Conservation (phyloP, 257 asterid genomes). For the Paraleonurus japonicus region DNA sequence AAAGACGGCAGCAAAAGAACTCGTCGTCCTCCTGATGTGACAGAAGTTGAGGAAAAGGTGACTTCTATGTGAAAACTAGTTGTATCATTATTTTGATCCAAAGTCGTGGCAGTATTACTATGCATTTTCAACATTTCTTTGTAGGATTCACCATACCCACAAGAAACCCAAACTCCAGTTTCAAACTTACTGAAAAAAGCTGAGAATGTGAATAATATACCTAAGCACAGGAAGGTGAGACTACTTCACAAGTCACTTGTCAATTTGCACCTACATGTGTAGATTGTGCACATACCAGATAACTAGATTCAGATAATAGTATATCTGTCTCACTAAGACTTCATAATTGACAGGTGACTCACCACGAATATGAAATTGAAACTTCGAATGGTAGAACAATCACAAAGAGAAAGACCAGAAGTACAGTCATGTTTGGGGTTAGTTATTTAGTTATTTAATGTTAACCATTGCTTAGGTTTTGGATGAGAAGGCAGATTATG, state of each 20-base stretch:
- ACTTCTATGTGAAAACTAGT: conserved; percentile 22
- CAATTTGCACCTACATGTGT: conserved; percentile 11
- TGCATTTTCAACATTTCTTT: conserved; percentile 25
- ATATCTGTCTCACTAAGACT: conserved; percentile 21
- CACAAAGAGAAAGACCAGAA: conserved; percentile 83
- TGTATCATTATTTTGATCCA: conserved; percentile 12
- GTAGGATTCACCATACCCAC: conserved; percentile 57
- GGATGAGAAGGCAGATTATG: conserved; percentile 17
- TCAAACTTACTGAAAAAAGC: conserved; percentile 66
- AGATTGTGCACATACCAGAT: neutral
- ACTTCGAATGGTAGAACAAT: conserved; percentile 87
- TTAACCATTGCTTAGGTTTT: neutral
- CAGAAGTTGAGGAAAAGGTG: conserved; percentile 63
- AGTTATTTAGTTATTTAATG: conserved; percentile 18
- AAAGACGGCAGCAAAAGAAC: conserved; percentile 46
- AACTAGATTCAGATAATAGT: conserved; percentile 12
- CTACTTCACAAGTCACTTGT: conserved; percentile 11
- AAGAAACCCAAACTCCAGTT: conserved; percentile 66
- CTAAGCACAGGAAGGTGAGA: conserved; percentile 87
- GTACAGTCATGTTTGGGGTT: conserved; percentile 96
- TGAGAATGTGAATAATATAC: conserved; percentile 61
- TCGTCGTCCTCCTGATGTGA: conserved; percentile 44
- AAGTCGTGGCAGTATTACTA: conserved; percentile 15
- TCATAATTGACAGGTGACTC: conserved; percentile 66
- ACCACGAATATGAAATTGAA: conserved; percentile 91